Evolutionary conservation across 2,329 filamentous ascomycete species (phyloP), one percentile per base, ranked within the genome.

Genomic region (Thielaviopsis populi): DNA sequence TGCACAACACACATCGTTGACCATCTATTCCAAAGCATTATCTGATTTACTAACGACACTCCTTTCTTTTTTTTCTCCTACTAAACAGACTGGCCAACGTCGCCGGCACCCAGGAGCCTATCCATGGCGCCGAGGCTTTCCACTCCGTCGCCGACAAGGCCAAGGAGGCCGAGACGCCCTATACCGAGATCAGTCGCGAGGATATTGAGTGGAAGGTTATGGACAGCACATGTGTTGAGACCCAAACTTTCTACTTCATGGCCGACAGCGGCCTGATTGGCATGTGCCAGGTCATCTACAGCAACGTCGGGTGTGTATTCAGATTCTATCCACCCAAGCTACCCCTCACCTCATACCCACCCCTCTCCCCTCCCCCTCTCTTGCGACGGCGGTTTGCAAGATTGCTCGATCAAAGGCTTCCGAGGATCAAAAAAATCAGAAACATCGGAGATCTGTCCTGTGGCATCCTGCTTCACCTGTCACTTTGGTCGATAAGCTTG

Each of bases 201-300:
- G 86, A 95, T 73, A 75, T 96, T 71, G 88, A 86, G 78, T 99
- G 94, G 94, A 77, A 79, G 70, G 83, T 81, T 30, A 82, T 91
- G 78, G 86, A 90, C 69, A 87, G 85, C 71, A 97, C 94, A 68
- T 88, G 83, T 71, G 94, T 97, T 69, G 94, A 99, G 80, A 96
- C 90, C 37, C 88, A 96, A 78, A 91, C 83, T 67, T 99, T 96
- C 78, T 99, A 99, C 78, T 77, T 96, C 71, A 86, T 86, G 75
- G 80, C 87, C 64, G 88, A 96, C 67, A 83, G 79, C 66, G 94
- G 94, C 61, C 80, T 86, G 68, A 75, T 91, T 68, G 89, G 82
- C 62, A 83, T 96, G 75, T 84, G 83, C 66, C 94, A 99, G 80
- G 82, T 97, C 75, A 96, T 99, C 74, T 96, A 97, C 80, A 97